Percentiles rank a stretch among this genome's conserved stretches.
These are phyloP conservation scores for Basipetospora chlamydospora DNA, from an alignment of 2,329 filamentous ascomycete genomes.

Conservation along the genomic window DNA sequence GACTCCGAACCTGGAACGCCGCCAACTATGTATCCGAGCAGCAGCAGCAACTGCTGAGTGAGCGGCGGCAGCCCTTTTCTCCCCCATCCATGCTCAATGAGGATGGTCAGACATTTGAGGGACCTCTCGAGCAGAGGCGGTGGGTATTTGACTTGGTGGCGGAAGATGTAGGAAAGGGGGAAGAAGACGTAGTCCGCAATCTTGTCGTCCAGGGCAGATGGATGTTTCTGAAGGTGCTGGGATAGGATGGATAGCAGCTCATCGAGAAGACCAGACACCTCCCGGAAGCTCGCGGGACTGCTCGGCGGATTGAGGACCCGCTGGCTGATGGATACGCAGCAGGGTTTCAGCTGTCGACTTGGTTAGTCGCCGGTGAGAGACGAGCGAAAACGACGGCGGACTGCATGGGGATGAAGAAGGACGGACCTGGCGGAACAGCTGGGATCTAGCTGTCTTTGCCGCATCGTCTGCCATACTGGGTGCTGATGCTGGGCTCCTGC, in stretches of 20 bases:
- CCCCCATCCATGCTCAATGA: slow-evolving; percentile 71
- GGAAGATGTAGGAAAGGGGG: slow-evolving; percentile 75
- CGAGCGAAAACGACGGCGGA: background rate
- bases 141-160: slow-evolving; percentile 57
- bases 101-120: slow-evolving; percentile 56
- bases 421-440: slow-evolving; percentile 22
- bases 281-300: slow-evolving; percentile 23
- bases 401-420: no score
- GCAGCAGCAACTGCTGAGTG: slow-evolving; percentile 69
- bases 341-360: slow-evolving; percentile 45
- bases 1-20: slow-evolving; percentile 44
- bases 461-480: slow-evolving; percentile 3
- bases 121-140: slow-evolving; percentile 60
- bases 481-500: background rate
- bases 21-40: slow-evolving; percentile 69
- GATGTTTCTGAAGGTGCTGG: slow-evolving; percentile 26
- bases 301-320: slow-evolving; percentile 34
- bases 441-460: slow-evolving; percentile 13
- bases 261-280: slow-evolving; percentile 29
- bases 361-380: background rate
- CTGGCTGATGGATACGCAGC: slow-evolving; percentile 45
- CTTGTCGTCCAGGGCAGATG: slow-evolving; percentile 54
- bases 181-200: slow-evolving; percentile 93
- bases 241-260: slow-evolving; percentile 32
- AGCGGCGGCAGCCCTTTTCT: slow-evolving; percentile 54